phyloP scores from a whole-genome alignment of 2,329 filamentous ascomycete species.

The Verticillium nonalfalfae region DNA sequence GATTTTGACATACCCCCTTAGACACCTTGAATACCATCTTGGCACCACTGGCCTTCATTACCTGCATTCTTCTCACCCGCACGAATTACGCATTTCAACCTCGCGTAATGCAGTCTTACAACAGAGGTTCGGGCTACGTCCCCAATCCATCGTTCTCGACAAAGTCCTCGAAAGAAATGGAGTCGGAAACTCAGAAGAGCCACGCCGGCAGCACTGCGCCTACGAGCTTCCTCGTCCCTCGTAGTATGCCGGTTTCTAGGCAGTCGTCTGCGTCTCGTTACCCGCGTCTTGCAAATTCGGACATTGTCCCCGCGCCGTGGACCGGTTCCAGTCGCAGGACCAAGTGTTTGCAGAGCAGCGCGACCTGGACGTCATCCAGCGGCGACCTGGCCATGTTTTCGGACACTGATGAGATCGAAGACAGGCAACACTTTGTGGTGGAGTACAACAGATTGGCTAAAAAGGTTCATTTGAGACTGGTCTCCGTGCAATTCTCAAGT shows the following conservation, averaged over 20 bases:
- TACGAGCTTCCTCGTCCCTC: conserved; percentile 6
- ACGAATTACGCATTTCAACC: neutral
- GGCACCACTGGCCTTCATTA: neutral
- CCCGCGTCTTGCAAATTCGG: conserved; percentile 3
- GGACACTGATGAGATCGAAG: conserved; percentile 42
- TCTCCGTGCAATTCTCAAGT: neutral
- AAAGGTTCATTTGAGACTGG: conserved; percentile 34
- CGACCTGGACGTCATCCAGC: conserved; percentile 53
- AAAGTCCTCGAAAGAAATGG: conserved; percentile 16
- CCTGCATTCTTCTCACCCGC: neutral
- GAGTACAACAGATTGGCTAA: conserved; percentile 57
- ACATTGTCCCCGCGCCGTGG: conserved; percentile 12
- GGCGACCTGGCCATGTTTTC: conserved; percentile 39
- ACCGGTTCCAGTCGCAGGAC: conserved; percentile 7
- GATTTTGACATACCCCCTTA: neutral
- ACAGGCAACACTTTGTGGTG: conserved; percentile 40
- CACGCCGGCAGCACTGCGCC: conserved; percentile 6
- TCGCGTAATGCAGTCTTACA: conserved; percentile 21
- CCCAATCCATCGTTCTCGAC: conserved; percentile 1
- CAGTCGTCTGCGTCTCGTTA: neutral
- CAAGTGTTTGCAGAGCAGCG: conserved; percentile 31
- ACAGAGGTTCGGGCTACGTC: conserved; percentile 15
- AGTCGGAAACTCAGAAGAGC: conserved; percentile 4
- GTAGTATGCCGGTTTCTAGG: neutral
- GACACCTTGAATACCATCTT: neutral